These are phyloP conservation scores for Euphorbia lathyris DNA, from an alignment of 345 rosid species.

Conservation along the genomic window DNA sequence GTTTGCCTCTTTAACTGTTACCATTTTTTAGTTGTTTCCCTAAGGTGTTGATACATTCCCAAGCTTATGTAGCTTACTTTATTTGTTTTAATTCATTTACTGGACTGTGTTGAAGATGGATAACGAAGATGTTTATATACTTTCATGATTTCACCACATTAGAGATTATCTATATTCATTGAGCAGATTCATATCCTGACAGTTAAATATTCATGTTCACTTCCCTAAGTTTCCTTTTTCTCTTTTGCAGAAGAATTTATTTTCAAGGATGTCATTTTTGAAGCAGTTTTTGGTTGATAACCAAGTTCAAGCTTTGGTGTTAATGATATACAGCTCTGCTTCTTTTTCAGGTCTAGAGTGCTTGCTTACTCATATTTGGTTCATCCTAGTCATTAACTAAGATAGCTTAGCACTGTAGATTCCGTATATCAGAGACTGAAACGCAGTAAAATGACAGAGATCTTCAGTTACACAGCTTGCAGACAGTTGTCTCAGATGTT, in stretches of 20 bases:
- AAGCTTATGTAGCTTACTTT: neutral
- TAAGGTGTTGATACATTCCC: neutral
- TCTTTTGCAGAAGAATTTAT: conserved; percentile 5
- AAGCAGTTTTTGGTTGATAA: conserved; percentile 20
- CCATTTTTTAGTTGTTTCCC: neutral
- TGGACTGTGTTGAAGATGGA: neutral
- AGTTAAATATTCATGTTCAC: neutral
- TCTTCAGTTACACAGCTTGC: conserved; percentile 37
- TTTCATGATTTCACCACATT: neutral
- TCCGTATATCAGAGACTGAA: neutral
- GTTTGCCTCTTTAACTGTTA: neutral
- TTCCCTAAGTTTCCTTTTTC: neutral
- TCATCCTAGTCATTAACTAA: conserved; percentile 5
- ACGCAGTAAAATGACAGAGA: conserved; percentile 44
- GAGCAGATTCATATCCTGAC: neutral
- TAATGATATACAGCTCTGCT: conserved; percentile 13
- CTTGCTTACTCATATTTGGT: conserved; percentile 6
- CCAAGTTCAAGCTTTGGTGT: conserved; percentile 13
- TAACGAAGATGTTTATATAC: neutral
- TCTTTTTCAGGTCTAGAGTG: conserved; percentile 39
- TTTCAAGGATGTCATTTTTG: conserved; percentile 12
- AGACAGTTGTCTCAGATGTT: conserved; percentile 57
- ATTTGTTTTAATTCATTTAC: neutral
- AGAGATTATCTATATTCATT: neutral
- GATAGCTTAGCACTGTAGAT: conserved; percentile 9